Evolutionary conservation across 352 stramenopile genomes (phyloP), one percentile per base, ranked within the genome.

Genomic region (Labyrinthula sp.): DNA sequence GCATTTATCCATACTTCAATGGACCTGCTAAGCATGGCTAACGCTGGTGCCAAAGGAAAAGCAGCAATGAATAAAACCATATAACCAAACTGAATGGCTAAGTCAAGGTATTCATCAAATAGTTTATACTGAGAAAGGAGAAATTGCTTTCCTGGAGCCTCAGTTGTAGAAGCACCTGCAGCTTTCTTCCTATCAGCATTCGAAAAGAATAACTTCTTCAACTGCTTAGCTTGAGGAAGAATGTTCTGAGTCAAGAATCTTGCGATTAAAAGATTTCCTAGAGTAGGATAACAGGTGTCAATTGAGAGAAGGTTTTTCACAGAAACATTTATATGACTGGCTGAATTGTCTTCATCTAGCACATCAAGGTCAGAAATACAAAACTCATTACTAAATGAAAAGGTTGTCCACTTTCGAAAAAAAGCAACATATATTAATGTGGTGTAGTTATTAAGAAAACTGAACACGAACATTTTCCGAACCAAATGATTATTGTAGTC

Each of bases 391-490:
- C 81, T 78, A 28, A 69, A 66, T 58, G 77, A 66, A 17, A 82
- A 64, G 18, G 59, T 70, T 31, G 72, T 58, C 3, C 43, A 31
- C 8, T 21, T 50, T 52, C 61, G 78, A 45, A 83, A 69, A 57
- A 84, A 84, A 8, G 73, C 73, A 17, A 82, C 82, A 64, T 87
- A 90, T 52, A 82, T 85, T 56, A 90, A 77, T 6, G 78, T 83
- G 9, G 75, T 65, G 30, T 84, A 88, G 14, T 72, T 82, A 66
- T 90, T 89, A 61, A 75, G 77, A 45, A 89, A 84, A 60, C 87
- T 73, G 60, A 97, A 97, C 25, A 91, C 62, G 47, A 95, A 94
- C 6, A 93, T 83, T 65, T 97, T 97, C 61, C 87, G 80, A 40
- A 94, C 91, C 45, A 97, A 65, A 41, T 88, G 68, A 46, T 92